These are phyloP conservation scores for Wickerhamomyces sydowiorum DNA, from an alignment of 805 yeast species.

Conservation along the genomic window DNA sequence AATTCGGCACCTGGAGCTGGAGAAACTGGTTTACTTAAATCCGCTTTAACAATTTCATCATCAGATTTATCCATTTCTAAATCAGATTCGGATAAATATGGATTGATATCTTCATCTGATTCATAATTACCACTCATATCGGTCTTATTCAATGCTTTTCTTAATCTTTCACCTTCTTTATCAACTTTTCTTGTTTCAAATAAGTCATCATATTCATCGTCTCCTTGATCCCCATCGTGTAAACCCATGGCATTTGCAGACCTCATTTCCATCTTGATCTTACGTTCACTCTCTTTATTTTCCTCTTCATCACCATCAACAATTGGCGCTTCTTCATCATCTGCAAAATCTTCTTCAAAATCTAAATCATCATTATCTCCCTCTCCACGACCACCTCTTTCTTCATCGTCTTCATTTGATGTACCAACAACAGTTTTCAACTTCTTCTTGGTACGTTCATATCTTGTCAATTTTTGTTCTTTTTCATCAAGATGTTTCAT, in stretches of 20 bases:
- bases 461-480: constrained; percentile 44
- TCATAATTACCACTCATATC: constrained; percentile 74
- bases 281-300: constrained; percentile 79
- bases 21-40: constrained; percentile 22
- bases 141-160: constrained; percentile 76
- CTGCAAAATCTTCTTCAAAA: constrained; percentile 95
- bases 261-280: constrained; percentile 79
- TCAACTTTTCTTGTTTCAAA: constrained; percentile 76
- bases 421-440: constrained; percentile 44
- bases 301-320: constrained; percentile 96
- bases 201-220: constrained; percentile 65
- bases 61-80: constrained; percentile 41
- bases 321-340: constrained; percentile 98
- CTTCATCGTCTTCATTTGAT: constrained; percentile 28
- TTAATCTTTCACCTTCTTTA: constrained; percentile 82
- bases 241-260: constrained; percentile 68
- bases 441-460: constrained; percentile 40
- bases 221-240: constrained; percentile 52
- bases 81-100: constrained; percentile 71
- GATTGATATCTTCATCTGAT: constrained; percentile 82
- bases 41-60: constrained; percentile 35
- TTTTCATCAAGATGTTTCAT: constrained; percentile 82
- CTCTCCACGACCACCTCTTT: constrained; percentile 39
- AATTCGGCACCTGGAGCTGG: constrained; percentile 14
- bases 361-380: constrained; percentile 91